Percentiles rank a stretch among this genome's conserved stretches.
Conservation (phyloP, 169 alveolate species). For the Cryptosporidium meleagridis region DNA sequence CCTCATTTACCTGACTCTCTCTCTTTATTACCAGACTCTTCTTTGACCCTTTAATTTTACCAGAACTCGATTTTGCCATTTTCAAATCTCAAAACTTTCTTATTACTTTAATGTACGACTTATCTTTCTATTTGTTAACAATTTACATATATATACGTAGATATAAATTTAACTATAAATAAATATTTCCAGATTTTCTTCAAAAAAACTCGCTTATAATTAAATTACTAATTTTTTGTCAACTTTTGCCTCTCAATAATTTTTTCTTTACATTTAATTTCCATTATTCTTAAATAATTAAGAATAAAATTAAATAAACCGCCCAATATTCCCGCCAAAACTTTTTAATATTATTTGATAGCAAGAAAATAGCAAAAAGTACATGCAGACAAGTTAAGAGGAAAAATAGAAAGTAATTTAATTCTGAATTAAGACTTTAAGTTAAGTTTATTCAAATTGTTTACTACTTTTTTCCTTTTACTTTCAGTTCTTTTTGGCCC, state of each 20-base stretch:
- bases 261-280: neutral
- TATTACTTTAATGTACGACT: too few species aligned
- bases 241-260: neutral
- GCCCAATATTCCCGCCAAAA: neutral
- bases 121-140: neutral
- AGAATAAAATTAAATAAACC: neutral
- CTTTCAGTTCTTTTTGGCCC: neutral
- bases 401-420: too few species aligned
- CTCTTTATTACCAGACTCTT: conserved; percentile 27
- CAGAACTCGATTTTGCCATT: conserved; percentile 19
- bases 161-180: neutral
- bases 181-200: neutral
- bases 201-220: neutral
- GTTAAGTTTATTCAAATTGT: too few species aligned
- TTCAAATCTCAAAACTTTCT: neutral
- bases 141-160: too few species aligned
- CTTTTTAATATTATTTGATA: neutral
- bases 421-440: neutral
- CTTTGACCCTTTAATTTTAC: conserved; percentile 50
- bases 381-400: neutral
- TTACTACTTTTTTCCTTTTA: neutral
- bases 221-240: neutral
- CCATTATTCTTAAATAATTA: neutral
- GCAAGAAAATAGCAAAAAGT: neutral
- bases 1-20: conserved; percentile 61